Evolutionary conservation across 331 rosid genomes (phyloP), one percentile per base, ranked within the genome.

Genomic region (Telfairia occidentalis): DNA sequence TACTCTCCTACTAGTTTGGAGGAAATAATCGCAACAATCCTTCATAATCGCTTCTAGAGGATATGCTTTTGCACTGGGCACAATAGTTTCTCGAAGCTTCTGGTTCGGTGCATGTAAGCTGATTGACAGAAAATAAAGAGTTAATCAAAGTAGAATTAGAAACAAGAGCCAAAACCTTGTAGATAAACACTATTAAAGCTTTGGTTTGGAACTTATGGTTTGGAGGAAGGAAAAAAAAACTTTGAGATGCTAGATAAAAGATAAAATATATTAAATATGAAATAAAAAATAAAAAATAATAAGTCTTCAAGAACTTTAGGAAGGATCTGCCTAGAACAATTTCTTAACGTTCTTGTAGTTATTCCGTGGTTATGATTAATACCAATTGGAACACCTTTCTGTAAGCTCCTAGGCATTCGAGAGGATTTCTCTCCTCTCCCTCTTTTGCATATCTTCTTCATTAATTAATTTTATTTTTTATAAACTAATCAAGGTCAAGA

Each of bases 41-140:
- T 78, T 65, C 98, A 94, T 89, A 52, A 94, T 83, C 50, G 96
- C 98, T 71, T 73, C 89, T 67, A 94, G 78, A 67, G 98, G 98
- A 66, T 94, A 91, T 52, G 98, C 84, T 82, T 94, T 94, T 4
- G 97, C 97, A 80, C 98, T 94, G 21, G 98, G 98, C 76, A 94
- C 98, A 76, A 94, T 87, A 34, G 87, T 58, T 81, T 94, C 98
- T 82, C 98, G 89, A 43, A 94, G 96, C 79, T 89, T 90, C 88
- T 94, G 98, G 84, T 91, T 94, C 54, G 98, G 92, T 80, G 98
- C 98, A 82, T 94, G 98, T 63, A 94, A 80, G 85, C 98, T 94
- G 89, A 80, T 74, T 61, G n/a, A 75, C 11, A 67, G 9, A 74
- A 77, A 78, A 85, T 42, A 49, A 77, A 32, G 18, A 67, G 45